Base-by-base conservation (phyloP, 495 filamentous ascomycete genomes). In the Penicillium arizonense region DNA sequence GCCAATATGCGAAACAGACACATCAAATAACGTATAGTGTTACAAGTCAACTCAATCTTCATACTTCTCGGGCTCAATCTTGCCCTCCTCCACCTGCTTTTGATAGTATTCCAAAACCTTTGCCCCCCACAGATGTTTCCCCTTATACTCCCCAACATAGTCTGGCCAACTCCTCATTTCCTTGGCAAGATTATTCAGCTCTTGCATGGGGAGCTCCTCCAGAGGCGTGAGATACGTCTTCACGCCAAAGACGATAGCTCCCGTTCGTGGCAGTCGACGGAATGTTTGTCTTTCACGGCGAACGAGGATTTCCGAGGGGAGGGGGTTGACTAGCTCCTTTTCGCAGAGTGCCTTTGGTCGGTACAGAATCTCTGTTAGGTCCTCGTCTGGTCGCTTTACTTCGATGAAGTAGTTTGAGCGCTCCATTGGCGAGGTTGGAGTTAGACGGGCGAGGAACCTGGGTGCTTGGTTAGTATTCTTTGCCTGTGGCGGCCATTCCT, bases 241-340 rank as follows among this genome's bases (percentile, higher is more conserved):
- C 8, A 83, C 81, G 1, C 76, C 79, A 53, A 84, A 83, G 9
- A 81, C 60, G 11, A 84, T 71, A 0, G 79, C 67, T 0, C 67
- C 68, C 1, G 73, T 75, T 1, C 73, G 70, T 21, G 75, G 75
- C 34, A 84, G 59, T 2, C 77, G 62, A 33, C 71, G 74, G 54
- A 84, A 84, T 0, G 77, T 82, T 57, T 84, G 81, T 18, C 79
- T 65, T 56, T 84, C 81, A 24, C 74, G 69, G 13, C 80, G 73
- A 37, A 84, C 70, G 43, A 77, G 60, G 40, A 82, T 70, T 21
- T 79, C 65, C 9, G 67, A 50, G 0, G 72, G 65, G 1, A 60
- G 62, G n/a, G 72, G 68, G 13, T 69, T 52, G 12, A 8, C 32
- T 2, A 67, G 50, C 13, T 70, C 65, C 41, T 70, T 63, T 40